phyloP scores from a whole-genome alignment of 2,329 filamentous ascomycete genomes.

The Pseudogymnoascus sp. region DNA sequence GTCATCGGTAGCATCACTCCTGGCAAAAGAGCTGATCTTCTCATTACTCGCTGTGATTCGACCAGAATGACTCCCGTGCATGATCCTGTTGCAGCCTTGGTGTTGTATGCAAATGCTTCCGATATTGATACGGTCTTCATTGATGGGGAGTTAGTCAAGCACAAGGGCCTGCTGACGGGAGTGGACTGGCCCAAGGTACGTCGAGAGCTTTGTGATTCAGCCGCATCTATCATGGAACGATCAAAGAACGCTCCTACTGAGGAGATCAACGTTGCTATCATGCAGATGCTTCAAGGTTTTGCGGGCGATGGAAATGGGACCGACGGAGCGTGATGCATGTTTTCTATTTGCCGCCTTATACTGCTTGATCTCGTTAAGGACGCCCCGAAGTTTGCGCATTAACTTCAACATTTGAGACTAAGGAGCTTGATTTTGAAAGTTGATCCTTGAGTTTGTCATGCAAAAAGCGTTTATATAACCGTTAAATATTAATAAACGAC shows the following conservation, averaged over 20 bases:
- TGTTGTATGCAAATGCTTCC: neutral
- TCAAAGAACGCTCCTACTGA: neutral
- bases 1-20: neutral
- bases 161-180: neutral
- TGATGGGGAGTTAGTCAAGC: neutral
- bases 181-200: conserved; percentile 13
- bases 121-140: neutral
- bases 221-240: neutral
- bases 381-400: neutral
- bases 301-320: too few relatives aligned
- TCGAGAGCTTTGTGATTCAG: neutral
- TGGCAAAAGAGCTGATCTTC: neutral
- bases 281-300: neutral
- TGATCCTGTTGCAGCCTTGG: neutral
- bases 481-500: neutral
- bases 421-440: neutral
- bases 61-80: neutral
- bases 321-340: neutral
- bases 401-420: neutral
- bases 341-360: neutral
- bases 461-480: neutral
- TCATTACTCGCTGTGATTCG: neutral
- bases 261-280: neutral
- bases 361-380: neutral
- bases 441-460: neutral